phyloP scores from a whole-genome alignment of 2,329 filamentous ascomycete species.

The Aspergillus tanneri region DNA sequence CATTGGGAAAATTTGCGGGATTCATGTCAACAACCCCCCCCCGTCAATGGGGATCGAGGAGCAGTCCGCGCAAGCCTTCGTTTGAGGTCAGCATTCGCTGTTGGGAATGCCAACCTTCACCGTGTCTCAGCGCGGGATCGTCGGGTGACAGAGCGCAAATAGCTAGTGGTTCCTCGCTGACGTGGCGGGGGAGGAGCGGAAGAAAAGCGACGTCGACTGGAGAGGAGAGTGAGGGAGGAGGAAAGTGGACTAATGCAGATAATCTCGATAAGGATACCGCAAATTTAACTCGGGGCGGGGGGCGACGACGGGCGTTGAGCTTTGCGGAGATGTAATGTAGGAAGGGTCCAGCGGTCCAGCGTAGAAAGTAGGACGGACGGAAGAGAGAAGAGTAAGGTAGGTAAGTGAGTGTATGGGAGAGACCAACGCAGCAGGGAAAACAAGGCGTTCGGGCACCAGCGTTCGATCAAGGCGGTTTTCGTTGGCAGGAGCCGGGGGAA shows the following conservation, averaged over 20 bases:
- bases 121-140: constrained; percentile 6
- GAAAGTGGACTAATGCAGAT: not conserved
- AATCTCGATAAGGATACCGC: constrained; percentile 7
- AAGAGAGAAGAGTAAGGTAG: not conserved
- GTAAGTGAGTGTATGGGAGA: constrained; percentile 14
- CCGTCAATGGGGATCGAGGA: constrained; percentile 37
- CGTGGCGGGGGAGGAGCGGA: not conserved
- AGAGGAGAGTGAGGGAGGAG: not conserved
- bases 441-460: constrained; percentile 40
- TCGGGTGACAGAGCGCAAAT: not conserved
- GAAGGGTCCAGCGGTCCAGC: not conserved
- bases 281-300: constrained; percentile 2
- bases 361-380: not conserved
- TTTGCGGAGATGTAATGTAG: constrained; percentile 2
- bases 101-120: constrained; percentile 14
- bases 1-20: constrained; percentile 41
- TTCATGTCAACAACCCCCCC: constrained; percentile 43
- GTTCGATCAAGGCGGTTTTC: constrained; percentile 30
- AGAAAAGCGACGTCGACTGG: not conserved
- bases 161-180: not conserved
- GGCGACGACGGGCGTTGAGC: not conserved
- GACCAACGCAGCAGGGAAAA: constrained; percentile 30
- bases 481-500: constrained; percentile 28
- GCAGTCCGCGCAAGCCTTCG: constrained; percentile 31
- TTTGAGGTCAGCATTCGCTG: constrained; percentile 40